Percentiles rank a stretch among this genome's conserved stretches.
Conservation (phyloP, 345 rosid species). For the Camelina hispida region DNA sequence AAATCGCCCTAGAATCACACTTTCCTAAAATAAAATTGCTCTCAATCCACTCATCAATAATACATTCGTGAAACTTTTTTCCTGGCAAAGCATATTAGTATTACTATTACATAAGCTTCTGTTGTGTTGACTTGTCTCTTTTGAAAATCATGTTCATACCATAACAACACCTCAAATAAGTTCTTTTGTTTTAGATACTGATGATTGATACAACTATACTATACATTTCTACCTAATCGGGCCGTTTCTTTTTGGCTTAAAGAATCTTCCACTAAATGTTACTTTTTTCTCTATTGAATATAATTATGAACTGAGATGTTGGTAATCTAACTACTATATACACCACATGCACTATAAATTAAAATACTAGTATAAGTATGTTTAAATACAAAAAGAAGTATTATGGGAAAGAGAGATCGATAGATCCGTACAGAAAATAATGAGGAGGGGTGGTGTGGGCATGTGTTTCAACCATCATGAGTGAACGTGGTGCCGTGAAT, state of each 20-base stretch:
- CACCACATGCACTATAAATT: slow-evolving; percentile 2
- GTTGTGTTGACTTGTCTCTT: neutral
- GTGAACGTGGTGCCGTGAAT: slow-evolving; percentile 26
- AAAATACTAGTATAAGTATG: neutral
- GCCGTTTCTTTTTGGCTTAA: neutral
- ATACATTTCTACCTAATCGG: neutral
- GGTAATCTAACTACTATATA: neutral
- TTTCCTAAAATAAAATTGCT: too few species aligned
- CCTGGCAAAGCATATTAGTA: neutral
- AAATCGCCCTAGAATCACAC: too few species aligned
- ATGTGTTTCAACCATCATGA: slow-evolving; percentile 30
- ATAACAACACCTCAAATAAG: neutral
- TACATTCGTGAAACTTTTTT: too few species aligned
- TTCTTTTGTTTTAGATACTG: neutral
- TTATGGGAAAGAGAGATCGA: slow-evolving; percentile 17
- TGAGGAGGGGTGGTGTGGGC: slow-evolving; percentile 16
- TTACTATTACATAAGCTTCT: neutral
- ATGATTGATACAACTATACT: neutral
- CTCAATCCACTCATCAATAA: too few species aligned
- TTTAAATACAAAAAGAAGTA: neutral
- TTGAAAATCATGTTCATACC: neutral
- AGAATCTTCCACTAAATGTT: slow-evolving; percentile 10
- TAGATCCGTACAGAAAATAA: slow-evolving; percentile 18
- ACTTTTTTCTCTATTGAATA: neutral
- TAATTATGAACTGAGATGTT: slow-evolving; percentile 7